Evolutionary conservation across 306 rosid species (phyloP), one percentile per base, ranked within the genome.

Genomic region (Castanopsis chinensis): DNA sequence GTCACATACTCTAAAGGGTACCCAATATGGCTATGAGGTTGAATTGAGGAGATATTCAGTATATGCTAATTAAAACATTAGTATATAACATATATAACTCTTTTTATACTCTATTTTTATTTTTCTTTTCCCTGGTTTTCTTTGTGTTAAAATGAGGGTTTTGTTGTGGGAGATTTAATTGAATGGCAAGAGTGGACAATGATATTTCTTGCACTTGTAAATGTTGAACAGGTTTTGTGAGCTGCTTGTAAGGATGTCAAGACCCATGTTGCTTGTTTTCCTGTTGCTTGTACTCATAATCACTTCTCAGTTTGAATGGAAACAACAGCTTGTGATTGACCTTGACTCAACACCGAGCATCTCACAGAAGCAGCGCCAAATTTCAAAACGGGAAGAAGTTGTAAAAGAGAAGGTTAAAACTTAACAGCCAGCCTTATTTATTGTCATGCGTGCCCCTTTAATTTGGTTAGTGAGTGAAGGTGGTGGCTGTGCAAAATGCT

Each of bases 271-370:
- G 76, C 96, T 94, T 79, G 97, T 87, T 72, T 92, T 90, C 85
- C 82, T 94, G 85, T 80, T 94, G 71, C 51, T 94, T 85, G 49
- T 94, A 81, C 92, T 94, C 70, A 92, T 94, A 77, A 90, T 93
- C 79, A 90, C 98, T 58, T 91, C 97, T n/a, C 96, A 91, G 85
- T 92, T 94, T 64, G 98, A 93, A 85, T 91, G 98, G 98, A 91
- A 80, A 73, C 97, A 90, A 76, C 97, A 78, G 79, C 89, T 91
- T 77, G 96, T 89, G 58, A 54, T 84, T 72, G 98, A 91, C 81
- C 89, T 87, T 64, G 92, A 90, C 23, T 60, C 86, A 21, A 78
- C 80, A 72, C 84, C 90, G 5, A 65, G 68, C 61, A 41, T 89
- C 55, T 81, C 92, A 13, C 86, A 89, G 70, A 90, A 93, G 87